Evolutionary conservation across 2,329 filamentous ascomycete genomes (phyloP), one percentile per base, ranked within the genome.

Genomic region (Madurella mycetomatis): DNA sequence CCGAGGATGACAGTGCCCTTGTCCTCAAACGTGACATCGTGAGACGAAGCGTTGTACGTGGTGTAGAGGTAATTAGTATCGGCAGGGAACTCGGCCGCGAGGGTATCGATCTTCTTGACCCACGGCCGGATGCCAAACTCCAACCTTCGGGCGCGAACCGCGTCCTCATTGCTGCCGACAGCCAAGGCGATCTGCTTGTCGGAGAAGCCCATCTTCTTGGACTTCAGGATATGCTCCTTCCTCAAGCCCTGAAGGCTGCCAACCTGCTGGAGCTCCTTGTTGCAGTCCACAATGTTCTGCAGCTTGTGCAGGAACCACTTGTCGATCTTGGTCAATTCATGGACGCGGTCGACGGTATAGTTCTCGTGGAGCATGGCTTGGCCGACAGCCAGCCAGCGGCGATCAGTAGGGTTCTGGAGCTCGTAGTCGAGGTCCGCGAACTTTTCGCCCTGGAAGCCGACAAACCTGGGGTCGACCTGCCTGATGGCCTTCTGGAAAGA

Each of bases 271-370:
- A 99, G 84, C 70, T 95, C 89, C 62, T 84, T 84, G 56, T 88
- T 90, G 76, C 88, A 92, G 72, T 97, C 84, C 49, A 96, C 94
- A 66, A 99, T 89, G 78, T 97, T 97, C 76, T 96, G 86, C 49
- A 99, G 84, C 82, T 99, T 97, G 84, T 96, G 84, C 65, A 99
- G 76, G 81, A 99, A 99, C 94, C 94, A 97, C 76, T 95, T 96
- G 78, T 97, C 94, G 66, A 99, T 99, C 81, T 96, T 96, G 75
- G 88, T 95, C 64, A 99, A 78, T 7, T 96, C 90, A 69, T 97
- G 91, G 15, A 99, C 81, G 71, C 82, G 85, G 61, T 99, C 92
- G 45, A 96, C 91, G 1, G 89, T 84, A 79, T 99, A 99, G 72
- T 88, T 87, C 76, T 96, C 91, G 77, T 97, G 91, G 62, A 96